Evolutionary conservation across 805 yeast genomes (phyloP).

Genomic region (Diddensiella caesifluorescens): DNA sequence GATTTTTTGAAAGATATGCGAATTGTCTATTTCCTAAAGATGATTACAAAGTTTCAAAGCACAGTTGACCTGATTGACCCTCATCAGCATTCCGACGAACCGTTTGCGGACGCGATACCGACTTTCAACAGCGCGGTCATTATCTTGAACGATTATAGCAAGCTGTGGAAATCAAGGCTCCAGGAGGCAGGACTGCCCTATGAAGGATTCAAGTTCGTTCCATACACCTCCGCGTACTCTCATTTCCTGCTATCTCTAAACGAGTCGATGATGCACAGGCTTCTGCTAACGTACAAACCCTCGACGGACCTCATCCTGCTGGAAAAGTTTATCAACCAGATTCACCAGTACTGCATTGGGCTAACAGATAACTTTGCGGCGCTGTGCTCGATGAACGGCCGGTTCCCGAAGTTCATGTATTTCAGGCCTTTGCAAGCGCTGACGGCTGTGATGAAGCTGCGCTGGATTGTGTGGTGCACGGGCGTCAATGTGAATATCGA

Average conservation of each 20-base stretch:
- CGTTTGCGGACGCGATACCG: slow-evolving; percentile 3
- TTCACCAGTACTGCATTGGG: slow-evolving; percentile 5
- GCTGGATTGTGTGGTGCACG: slow-evolving; percentile 14
- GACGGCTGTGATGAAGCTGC: slow-evolving; percentile 16
- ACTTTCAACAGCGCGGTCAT: neutral
- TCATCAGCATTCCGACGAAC: neutral
- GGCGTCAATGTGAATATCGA: slow-evolving; percentile 26
- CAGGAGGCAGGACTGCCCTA: slow-evolving; percentile 5
- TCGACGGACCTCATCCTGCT: neutral
- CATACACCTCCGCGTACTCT: neutral
- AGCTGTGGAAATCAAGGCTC: neutral
- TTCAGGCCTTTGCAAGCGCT: slow-evolving; percentile 22
- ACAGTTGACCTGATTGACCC: slow-evolving; percentile 4
- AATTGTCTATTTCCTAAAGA: slow-evolving; percentile 8
- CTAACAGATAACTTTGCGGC: slow-evolving; percentile 12
- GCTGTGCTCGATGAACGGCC: slow-evolving; percentile 1
- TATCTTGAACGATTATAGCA: neutral
- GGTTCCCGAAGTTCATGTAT: slow-evolving; percentile 19
- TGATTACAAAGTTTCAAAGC: slow-evolving; percentile 7
- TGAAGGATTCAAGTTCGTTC: slow-evolving; percentile 5
- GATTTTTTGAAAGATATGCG: slow-evolving; percentile 7
- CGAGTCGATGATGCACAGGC: slow-evolving; percentile 11
- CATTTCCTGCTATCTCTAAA: slow-evolving; percentile 7
- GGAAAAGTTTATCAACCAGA: slow-evolving; percentile 7
- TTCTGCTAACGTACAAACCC: slow-evolving; percentile 1